A percentile compares a stretch with the other conserved stretches of the same genome.
Evolutionary conservation across 306 rosid genomes (phyloP).

Genomic region (Lagenaria siceraria): DNA sequence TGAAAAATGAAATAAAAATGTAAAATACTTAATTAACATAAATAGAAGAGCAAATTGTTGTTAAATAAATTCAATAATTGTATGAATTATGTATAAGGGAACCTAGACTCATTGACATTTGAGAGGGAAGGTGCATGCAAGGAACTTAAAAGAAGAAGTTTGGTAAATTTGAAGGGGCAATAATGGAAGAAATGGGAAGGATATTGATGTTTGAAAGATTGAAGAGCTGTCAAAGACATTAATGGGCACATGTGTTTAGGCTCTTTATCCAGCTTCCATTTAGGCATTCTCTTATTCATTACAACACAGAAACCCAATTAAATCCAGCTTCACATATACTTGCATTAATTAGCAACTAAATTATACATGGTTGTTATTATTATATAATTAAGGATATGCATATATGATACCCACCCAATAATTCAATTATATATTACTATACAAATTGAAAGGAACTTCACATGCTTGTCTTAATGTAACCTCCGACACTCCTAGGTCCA

Average conservation of each 20-base stretch:
- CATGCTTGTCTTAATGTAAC: neutral
- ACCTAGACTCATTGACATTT: too few species aligned
- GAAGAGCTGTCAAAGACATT: neutral
- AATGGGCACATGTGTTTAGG: neutral
- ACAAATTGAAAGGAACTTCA: neutral
- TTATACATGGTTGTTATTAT: neutral
- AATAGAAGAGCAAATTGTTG: too few species aligned
- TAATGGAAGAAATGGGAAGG: neutral
- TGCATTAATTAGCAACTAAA: neutral
- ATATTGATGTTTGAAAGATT: neutral
- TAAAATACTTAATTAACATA: too few species aligned
- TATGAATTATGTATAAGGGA: too few species aligned
- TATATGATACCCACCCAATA: neutral
- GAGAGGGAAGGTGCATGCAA: too few species aligned
- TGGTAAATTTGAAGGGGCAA: too few species aligned
- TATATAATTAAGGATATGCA: neutral
- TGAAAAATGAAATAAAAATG: too few species aligned
- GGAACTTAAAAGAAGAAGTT: too few species aligned
- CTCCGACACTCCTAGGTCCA: constrained; percentile 4
- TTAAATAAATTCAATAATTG: too few species aligned
- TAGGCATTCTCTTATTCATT: neutral
- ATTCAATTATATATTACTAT: neutral
- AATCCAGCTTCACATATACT: neutral
- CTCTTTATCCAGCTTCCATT: neutral
- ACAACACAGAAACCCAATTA: neutral